Evolutionary conservation across 768 basidiomycete genomes (phyloP).

Genomic region (Multifurca ochricompacta): DNA sequence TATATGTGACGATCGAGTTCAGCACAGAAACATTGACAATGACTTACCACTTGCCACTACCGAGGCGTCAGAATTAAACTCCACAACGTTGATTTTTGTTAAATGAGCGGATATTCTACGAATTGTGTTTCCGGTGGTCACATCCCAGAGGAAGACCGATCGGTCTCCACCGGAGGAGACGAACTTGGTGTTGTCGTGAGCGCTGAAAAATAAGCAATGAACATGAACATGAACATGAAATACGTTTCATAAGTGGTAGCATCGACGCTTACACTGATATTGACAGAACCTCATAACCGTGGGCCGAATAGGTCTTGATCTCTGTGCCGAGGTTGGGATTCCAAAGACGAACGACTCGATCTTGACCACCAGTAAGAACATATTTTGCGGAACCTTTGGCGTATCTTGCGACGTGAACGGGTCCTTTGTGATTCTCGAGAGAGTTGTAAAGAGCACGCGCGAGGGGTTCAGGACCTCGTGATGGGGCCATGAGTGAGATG

Average conservation of each 20-base stretch:
- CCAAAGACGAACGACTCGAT: constrained; percentile 84
- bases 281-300: constrained; percentile 93
- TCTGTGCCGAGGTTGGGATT: constrained; percentile 81
- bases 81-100: constrained; percentile 84
- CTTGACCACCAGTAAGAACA: constrained; percentile 88
- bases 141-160: constrained; percentile 93
- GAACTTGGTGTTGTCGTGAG: constrained; percentile 91
- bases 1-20: constrained; percentile 14
- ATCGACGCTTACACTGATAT: constrained; percentile 69
- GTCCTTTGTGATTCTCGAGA: constrained; percentile 64
- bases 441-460: constrained; percentile 57
- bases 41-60: constrained; percentile 79
- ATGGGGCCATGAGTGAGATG: constrained; percentile 28
- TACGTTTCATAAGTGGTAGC: neutral
- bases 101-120: constrained; percentile 83
- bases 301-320: constrained; percentile 85
- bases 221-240: neutral
- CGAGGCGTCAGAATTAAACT: constrained; percentile 81
- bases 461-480: constrained; percentile 37
- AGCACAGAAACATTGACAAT: neutral
- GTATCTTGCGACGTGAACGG: constrained; percentile 88
- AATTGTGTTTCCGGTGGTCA: constrained; percentile 76
- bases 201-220: constrained; percentile 35
- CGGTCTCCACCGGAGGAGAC: constrained; percentile 93
- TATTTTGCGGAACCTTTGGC: constrained; percentile 86